Evolutionary conservation across 306 rosid species (phyloP), one percentile per base, ranked within the genome.

Genomic region (Cucurbita argyrosperma): DNA sequence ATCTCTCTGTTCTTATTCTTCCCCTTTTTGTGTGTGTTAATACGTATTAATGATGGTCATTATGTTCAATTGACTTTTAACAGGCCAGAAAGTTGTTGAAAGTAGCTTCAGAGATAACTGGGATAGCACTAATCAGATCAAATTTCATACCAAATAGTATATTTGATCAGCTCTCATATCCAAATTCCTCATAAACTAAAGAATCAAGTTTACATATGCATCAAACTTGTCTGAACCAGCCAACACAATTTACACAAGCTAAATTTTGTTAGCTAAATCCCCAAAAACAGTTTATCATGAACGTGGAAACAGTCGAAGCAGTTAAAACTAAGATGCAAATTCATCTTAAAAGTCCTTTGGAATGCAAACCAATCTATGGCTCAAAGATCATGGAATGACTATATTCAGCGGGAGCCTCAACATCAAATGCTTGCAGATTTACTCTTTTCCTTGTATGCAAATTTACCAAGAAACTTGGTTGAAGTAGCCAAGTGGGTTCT

Each of bases 201-300:
- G 64, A 72, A 72, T 54, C 76, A 72, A 54, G 76, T 72, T 72
- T 40, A 72, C 62, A 72, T 72, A 72, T 18, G 76, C 76, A 72
- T 19, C 76, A 72, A 40, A 64, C 76, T 72, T 72, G 51, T 72
- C 39, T 40, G 76, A 72, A 72, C 76, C 58, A 3, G 74, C 76
- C 76, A 53, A 72, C 39, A 72, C 76, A 72, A 52, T 54, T 54
- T 70, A 70, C 74, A 53, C 45, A 72, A 54, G 62, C 76, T 72
- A 54, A 58, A 37, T 54, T 39, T 54, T 72, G 64, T 54, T 39
- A 72, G 76, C 76, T 37, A 72, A 72, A 40, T 40, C 50, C 52
- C 76, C 49, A 72, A 38, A 69, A 69, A 18, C 46, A 68, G 51
- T 72, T 50, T 37, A 26, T 15, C 59, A 70, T 51, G 50, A 50